Percentiles rank a stretch among this genome's conserved stretches.
Conservation (phyloP, 1,139 yeast genomes). For the Candida labiduridarum region DNA sequence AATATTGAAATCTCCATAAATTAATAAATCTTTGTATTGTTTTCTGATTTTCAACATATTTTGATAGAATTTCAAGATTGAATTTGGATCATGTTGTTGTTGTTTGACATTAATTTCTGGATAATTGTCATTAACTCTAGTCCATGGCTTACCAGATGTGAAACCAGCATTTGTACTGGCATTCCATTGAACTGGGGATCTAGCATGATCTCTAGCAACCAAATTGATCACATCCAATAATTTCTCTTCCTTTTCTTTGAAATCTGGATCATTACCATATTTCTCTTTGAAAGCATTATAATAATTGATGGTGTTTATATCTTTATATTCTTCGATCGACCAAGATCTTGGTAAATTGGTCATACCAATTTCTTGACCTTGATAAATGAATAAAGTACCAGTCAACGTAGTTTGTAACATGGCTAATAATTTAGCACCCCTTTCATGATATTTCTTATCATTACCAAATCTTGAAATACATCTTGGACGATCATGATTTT, state of each 20-base stretch:
- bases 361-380: conserved; percentile 66
- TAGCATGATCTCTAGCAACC: conserved; percentile 55
- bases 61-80: conserved; percentile 51
- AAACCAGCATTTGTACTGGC: conserved; percentile 49
- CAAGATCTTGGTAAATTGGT: conserved; percentile 48
- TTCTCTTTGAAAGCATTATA: conserved; percentile 35
- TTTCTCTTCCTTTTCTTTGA: conserved; percentile 26
- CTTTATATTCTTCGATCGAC: conserved; percentile 54
- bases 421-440: conserved; percentile 52
- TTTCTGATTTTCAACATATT: conserved; percentile 48
- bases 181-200: conserved; percentile 66
- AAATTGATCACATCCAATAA: conserved; percentile 37
- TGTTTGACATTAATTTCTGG: conserved; percentile 49
- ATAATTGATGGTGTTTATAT: conserved; percentile 50
- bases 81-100: conserved; percentile 48
- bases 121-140: conserved; percentile 53
- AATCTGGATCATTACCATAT: conserved; percentile 31
- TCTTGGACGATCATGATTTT: conserved; percentile 64
- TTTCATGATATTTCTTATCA: conserved; percentile 31
- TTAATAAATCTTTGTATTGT: conserved; percentile 41
- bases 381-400: conserved; percentile 60
- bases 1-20: conserved; percentile 51
- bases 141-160: conserved; percentile 56
- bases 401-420: conserved; percentile 49
- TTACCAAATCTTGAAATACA: conserved; percentile 54